A percentile compares a stretch with the other conserved stretches of the same genome.
Evolutionary conservation across 2,329 filamentous ascomycete species (phyloP).

Genomic region (Alternaria consortialis): DNA sequence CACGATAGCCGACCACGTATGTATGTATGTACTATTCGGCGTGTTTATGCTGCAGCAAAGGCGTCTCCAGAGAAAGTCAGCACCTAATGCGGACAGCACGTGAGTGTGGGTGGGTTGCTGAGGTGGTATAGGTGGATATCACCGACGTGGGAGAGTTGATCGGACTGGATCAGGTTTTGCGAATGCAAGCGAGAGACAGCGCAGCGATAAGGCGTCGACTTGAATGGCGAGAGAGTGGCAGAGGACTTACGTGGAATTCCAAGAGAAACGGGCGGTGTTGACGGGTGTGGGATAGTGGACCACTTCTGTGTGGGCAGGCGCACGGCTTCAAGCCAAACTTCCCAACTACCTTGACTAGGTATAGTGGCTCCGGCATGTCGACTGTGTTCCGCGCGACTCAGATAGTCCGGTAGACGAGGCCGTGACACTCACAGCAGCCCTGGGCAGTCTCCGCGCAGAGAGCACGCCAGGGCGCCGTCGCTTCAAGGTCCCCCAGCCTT

Average conservation of each 20-base stretch:
- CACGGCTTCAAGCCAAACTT: constrained; percentile 24
- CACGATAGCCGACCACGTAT: constrained; percentile 53
- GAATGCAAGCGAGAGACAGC: constrained; percentile 13
- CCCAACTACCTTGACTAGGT: not conserved
- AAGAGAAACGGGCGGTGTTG: constrained; percentile 28
- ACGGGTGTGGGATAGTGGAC: constrained; percentile 34
- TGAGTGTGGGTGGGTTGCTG: constrained; percentile 32
- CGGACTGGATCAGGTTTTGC: constrained; percentile 9
- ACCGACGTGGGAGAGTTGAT: constrained; percentile 17
- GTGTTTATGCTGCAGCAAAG: constrained; percentile 37
- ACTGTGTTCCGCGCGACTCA: constrained; percentile 32
- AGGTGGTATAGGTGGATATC: constrained; percentile 30
- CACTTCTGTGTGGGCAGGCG: constrained; percentile 38
- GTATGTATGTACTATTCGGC: constrained; percentile 43
- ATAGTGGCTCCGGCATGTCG: constrained; percentile 25
- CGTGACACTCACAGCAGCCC: constrained; percentile 17
- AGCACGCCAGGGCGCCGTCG: constrained; percentile 22
- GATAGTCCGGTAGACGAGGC: constrained; percentile 29
- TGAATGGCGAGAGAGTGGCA: constrained; percentile 5
- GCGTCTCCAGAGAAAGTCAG: constrained; percentile 30
- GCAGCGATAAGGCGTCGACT: constrained; percentile 6
- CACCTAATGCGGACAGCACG: constrained; percentile 44
- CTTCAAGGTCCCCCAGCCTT: constrained; percentile 25
- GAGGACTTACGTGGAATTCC: constrained; percentile 35
- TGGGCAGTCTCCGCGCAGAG: constrained; percentile 9